Evolutionary conservation across 1,284 basidiomycete genomes (phyloP), one percentile per base, ranked within the genome.

Genomic region (Ustilago nuda): DNA sequence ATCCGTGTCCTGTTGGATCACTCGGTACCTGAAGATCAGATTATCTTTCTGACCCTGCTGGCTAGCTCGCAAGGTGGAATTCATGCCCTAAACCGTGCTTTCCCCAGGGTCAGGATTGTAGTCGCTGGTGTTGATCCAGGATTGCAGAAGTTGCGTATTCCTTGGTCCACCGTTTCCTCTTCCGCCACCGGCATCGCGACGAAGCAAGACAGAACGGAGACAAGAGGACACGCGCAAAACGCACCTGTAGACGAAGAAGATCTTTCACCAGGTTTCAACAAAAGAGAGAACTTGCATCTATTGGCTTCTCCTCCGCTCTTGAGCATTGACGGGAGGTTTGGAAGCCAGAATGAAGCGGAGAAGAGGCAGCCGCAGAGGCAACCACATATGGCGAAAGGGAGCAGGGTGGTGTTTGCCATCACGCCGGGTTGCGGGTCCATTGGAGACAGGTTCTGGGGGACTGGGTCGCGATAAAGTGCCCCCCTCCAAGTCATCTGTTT

Each of bases 1-100:
- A 93, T 99, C 65, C 92, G 96, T n/a, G 91, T 97, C 5, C 88
- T 98, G 17, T 89, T 98, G 32, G 96, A 99, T 84, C 96, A 99
- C 82, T 95, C 95, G n/a, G 92, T 98, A 8, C 90, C 85, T 75
- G 90, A 94, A 82, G 89, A 92, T 52, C 91, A 92, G 51, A 87
- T 87, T 61, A 72, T 87, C 37, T 78, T 87, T 19, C 73, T 95
- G 27, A 92, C 93, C 0, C 93, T 96, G 87, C 88, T 98, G n/a
- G 92, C 95, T 43, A 92, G 93, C 4, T 89, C 90, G 19, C 89
- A 88, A 37, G 94, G 95, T 27, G 93, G 95, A 15, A 87, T 94
- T 23, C 90, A 91, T 15, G 90, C 93, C 1, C 87, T 95, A 37
- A 90, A 91, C 72, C 89, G 89, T 17, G 93, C 94, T 8, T 98